Base-by-base conservation (phyloP, 192 early-diverging fungal genomes). In the Coemansia sp. region DNA sequence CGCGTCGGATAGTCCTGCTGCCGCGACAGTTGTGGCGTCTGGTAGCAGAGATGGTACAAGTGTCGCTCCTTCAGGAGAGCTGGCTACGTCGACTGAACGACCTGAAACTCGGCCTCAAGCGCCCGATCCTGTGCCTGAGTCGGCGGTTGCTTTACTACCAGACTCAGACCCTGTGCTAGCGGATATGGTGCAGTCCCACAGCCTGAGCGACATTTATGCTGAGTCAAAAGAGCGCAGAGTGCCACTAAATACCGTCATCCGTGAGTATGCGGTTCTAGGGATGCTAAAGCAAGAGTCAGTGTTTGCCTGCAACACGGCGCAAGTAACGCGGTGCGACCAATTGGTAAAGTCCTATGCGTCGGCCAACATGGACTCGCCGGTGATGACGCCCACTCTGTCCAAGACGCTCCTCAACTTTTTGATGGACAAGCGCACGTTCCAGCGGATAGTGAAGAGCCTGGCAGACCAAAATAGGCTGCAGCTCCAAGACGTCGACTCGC, bases 341-440 rank as follows among this genome's bases (percentile, higher is more conserved):
- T 2, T 59, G 8, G 44, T 65, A 11, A 54, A 42, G 39, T 24
- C 24, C 29, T 83, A 71, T 29, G 45, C 69, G 1, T 6, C 51
- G 31, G 54, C 17, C 33, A 48, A 72, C 37, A 54, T 21, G 29
- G 35, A 46, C 40, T 51, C 63, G 3, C 11, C 44, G 4, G 59
- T 35, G 35, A n/a, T 74, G 24, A 53, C 70, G 6, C 19, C 41
- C 31, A 33, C 67, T 2, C 59, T 72, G 5, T 39, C 67, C 2
- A 54, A 36, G 21, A 24, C 68, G 3, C 53, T 44, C 14, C 59
- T 36, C 19, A 62, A 60, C 14, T 41, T 71, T 41, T 39, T 2
- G 13, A 29, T 77, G 50, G 80, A 83, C 67, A 77, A 77, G 50
- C 65, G 65, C 24, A 83, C 80, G 13, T 56, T 77, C 14, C 4